Evolutionary conservation across 495 filamentous ascomycete species (phyloP).

Genomic region (Penicillium desertorum): DNA sequence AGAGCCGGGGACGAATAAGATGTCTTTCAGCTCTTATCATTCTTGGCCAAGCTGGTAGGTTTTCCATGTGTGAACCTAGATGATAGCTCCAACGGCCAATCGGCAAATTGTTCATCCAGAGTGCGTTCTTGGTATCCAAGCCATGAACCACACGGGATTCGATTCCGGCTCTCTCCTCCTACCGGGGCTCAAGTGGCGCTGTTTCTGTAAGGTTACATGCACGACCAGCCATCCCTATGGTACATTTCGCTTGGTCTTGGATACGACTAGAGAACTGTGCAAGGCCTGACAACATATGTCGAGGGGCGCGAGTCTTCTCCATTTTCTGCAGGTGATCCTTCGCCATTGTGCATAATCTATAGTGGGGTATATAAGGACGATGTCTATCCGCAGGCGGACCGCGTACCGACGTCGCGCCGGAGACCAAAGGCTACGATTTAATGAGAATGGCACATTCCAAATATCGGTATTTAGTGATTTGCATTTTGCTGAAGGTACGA

Average conservation of each 20-base stretch:
- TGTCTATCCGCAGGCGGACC: background rate
- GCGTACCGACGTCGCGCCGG: background rate
- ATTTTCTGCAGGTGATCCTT: background rate
- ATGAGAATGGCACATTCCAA: conserved; percentile 37
- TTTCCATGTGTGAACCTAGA: no score
- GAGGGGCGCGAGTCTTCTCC: background rate
- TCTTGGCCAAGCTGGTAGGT: no score
- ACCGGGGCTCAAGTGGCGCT: background rate
- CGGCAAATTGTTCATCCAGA: background rate
- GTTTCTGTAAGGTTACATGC: conserved; percentile 10
- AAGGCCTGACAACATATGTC: background rate
- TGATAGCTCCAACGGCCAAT: background rate
- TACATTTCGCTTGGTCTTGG: background rate
- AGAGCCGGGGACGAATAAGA: no score
- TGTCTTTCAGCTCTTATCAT: no score
- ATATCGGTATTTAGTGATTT: conserved; percentile 65
- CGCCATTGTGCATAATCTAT: background rate
- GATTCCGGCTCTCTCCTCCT: background rate
- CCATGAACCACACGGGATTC: conserved; percentile 3
- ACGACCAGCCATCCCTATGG: background rate
- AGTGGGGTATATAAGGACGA: background rate
- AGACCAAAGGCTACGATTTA: conserved; percentile 22
- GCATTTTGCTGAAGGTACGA: conserved; percentile 64
- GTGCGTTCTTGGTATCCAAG: background rate
- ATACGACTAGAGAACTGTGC: background rate